Percentiles rank a stretch among this genome's conserved stretches.
phyloP scores from a whole-genome alignment of 345 rosid species.

The Eucalyptus brandiana region DNA sequence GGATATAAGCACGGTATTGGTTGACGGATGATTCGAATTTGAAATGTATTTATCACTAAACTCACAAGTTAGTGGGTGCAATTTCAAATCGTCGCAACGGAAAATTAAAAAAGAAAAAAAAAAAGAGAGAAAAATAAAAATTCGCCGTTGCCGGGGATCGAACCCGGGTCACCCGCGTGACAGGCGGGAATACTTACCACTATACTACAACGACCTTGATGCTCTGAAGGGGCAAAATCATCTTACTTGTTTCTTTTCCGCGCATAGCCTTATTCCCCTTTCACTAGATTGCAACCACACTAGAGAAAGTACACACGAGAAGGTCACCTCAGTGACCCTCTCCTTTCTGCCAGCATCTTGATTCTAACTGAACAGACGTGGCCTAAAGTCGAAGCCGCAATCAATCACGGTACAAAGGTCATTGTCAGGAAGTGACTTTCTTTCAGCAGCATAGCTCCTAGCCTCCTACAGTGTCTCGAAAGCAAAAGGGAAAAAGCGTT shows the following conservation, averaged over 20 bases:
- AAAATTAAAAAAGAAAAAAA: neutral
- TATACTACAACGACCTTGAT: conserved; percentile 64
- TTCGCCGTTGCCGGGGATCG: conserved; percentile 91
- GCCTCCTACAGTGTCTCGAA: neutral
- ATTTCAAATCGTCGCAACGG: fast-evolving
- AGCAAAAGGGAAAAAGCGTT: neutral
- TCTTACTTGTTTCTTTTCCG: fast-evolving
- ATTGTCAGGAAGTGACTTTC: neutral
- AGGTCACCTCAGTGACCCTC: neutral
- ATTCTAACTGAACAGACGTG: neutral
- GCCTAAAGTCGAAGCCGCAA: neutral
- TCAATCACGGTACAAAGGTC: neutral
- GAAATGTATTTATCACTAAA: neutral
- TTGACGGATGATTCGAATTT: neutral
- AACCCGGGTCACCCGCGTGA: conserved; percentile 96
- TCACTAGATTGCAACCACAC: neutral
- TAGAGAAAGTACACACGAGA: neutral
- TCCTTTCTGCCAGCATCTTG: neutral
- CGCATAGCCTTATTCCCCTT: neutral
- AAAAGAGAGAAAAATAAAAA: fast-evolving
- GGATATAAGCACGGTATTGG: neutral
- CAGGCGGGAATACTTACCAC: conserved; percentile 95
- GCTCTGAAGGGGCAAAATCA: fast-evolving
- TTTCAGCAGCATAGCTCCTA: neutral
- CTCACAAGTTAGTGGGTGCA: neutral